These are phyloP conservation scores for Dryas integrifolia DNA, from an alignment of 331 rosid species.

Conservation along the genomic window DNA sequence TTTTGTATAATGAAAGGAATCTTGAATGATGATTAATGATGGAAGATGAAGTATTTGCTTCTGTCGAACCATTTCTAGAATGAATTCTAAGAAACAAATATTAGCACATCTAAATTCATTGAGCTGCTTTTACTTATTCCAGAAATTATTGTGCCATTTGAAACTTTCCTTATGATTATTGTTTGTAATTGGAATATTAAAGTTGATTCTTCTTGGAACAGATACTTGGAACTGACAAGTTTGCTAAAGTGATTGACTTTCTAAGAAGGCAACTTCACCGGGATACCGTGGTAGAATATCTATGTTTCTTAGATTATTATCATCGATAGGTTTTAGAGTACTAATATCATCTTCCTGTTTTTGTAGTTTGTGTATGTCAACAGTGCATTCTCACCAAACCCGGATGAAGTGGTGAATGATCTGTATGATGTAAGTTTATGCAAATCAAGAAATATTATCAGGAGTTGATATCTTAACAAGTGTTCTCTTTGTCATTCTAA, in stretches of 20 bases:
- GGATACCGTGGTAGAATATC: slow-evolving; percentile 63
- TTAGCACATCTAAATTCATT: background rate
- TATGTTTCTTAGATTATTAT: slow-evolving; percentile 8
- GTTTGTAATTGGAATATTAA: background rate
- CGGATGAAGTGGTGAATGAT: slow-evolving; percentile 76
- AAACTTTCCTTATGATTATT: background rate
- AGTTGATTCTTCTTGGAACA: slow-evolving; percentile 28
- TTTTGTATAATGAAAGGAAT: background rate
- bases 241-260: slow-evolving; percentile 84
- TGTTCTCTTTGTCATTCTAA: background rate
- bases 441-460: background rate
- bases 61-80: background rate
- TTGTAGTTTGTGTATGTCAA: slow-evolving; percentile 84
- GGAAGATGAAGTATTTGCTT: background rate
- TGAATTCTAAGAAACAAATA: background rate
- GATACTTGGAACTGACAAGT: slow-evolving; percentile 79
- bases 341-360: slow-evolving; percentile 20
- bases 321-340: background rate
- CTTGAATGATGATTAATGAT: background rate
- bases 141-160: background rate
- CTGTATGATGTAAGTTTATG: slow-evolving; percentile 63
- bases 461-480: background rate
- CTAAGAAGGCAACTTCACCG: slow-evolving; percentile 79
- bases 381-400: slow-evolving; percentile 86
- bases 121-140: background rate